Base-by-base conservation (phyloP, 768 basidiomycete species). In the Tremella yokohamensis region DNA sequence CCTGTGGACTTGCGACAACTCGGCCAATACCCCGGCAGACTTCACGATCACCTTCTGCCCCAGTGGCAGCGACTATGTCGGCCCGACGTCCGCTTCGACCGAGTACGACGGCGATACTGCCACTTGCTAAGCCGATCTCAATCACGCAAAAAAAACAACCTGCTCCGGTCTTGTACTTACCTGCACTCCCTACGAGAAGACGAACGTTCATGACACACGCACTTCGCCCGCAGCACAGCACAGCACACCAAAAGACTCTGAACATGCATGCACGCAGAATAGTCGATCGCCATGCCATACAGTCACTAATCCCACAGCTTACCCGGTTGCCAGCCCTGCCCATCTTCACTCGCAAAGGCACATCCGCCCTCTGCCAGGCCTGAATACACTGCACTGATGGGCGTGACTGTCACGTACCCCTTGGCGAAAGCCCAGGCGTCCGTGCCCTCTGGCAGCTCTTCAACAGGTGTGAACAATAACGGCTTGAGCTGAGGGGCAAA, bases 401-500 rank as follows among this genome's bases (percentile, higher is more conserved):
- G 69, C 18, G 64, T 65, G 0, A 70, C 66, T 15, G 60, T 61
- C 29, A 62, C 60, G 40, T 66, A 70, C 0, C 68, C 71, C 56
- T 66, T 68, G 4, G 68, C 68, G 40, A 73, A 70, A 3, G 66
- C 71, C 71, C 71, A 75, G 34, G 83, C 84, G 74, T 96, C 91
- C 9, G 87, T 84, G 2, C 89, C 90, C 18, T 82, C 78, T 1
- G 89, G 88, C n/a, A 91, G 77, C 16, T 73, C 72, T 2, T 83
- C 81, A 0, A 80, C 60, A 13, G 80, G 74, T 1, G 89, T 89
- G 44, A 79, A 80, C 44, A 93, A 81, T 13, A 93, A 78, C 11
- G 79, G 80, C n/a, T 77, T 77, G 80, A 92, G 83, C 49, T 88
- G 84, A 12, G 85, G 85, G 76, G 86, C 69, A 79, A 84, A 96